Evolutionary conservation across 2,329 filamentous ascomycete genomes (phyloP).

Genomic region (Alternaria postmessia): DNA sequence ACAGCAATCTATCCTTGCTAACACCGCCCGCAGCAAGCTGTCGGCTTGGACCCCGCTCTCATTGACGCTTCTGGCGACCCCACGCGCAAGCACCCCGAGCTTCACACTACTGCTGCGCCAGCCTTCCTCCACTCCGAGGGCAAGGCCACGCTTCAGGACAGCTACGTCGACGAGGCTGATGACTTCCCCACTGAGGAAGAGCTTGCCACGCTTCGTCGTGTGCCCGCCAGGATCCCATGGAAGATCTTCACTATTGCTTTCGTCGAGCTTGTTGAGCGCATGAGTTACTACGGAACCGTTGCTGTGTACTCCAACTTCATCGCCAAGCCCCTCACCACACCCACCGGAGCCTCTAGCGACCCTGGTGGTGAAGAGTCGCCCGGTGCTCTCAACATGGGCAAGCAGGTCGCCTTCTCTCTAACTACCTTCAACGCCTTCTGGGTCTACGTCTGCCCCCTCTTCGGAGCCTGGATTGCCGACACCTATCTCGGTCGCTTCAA

Average conservation of each 20-base stretch:
- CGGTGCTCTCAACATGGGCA: slow-evolving; percentile 64
- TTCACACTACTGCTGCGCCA: slow-evolving; percentile 34
- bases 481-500: slow-evolving; percentile 69
- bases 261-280: slow-evolving; percentile 50
- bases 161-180: slow-evolving; percentile 36
- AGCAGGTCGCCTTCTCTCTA: slow-evolving; percentile 61
- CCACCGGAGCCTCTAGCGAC: slow-evolving; percentile 30
- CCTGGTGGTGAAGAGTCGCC: slow-evolving; percentile 31
- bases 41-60: slow-evolving; percentile 46
- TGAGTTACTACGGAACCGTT: slow-evolving; percentile 51
- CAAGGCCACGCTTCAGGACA: slow-evolving; percentile 49
- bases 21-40: slow-evolving; percentile 31
- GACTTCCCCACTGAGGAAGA: slow-evolving; percentile 48
- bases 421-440: slow-evolving; percentile 65
- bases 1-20: slow-evolving; percentile 1
- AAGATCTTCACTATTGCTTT: slow-evolving; percentile 47
- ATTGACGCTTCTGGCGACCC: slow-evolving; percentile 47
- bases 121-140: slow-evolving; percentile 45
- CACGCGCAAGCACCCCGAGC: slow-evolving; percentile 41
- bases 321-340: slow-evolving; percentile 35
- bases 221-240: slow-evolving; percentile 46
- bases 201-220: slow-evolving; percentile 45
- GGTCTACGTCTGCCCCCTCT: slow-evolving; percentile 66
- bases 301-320: slow-evolving; percentile 53
- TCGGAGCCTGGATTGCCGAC: slow-evolving; percentile 67